Conservation (phyloP, 805 yeast genomes). For the Kuraishia hungarica region DNA sequence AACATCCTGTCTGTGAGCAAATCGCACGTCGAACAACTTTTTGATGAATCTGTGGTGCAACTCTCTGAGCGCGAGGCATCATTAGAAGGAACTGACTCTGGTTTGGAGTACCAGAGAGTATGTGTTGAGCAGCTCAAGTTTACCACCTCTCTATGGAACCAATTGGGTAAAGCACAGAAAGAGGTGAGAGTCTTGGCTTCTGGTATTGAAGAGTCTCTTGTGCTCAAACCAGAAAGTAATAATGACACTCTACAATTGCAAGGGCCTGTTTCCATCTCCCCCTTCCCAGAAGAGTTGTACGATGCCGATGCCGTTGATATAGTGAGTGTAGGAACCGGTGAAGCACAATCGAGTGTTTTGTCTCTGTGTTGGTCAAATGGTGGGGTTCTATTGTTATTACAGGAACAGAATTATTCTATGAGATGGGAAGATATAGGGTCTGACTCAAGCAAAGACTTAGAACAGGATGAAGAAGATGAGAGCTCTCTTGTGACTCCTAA, state of each 20-base stretch:
- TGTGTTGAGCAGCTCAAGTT: conserved; percentile 12
- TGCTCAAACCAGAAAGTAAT: not conserved
- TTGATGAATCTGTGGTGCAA: conserved; percentile 23
- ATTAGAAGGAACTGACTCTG: not conserved
- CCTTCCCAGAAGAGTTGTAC: conserved; percentile 48
- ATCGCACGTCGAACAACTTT: conserved; percentile 19
- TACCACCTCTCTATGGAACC: conserved; percentile 11
- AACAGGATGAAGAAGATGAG: not conserved
- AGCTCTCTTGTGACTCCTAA: conserved; percentile 7
- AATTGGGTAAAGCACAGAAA: conserved; percentile 5
- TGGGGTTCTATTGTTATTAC: conserved; percentile 19
- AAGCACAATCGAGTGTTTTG: conserved; percentile 14
- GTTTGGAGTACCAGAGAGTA: not conserved
- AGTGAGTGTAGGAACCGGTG: conserved; percentile 13
- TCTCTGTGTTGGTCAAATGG: conserved; percentile 13
- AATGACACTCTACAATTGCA: conserved; percentile 18
- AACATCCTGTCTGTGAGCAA: conserved; percentile 26
- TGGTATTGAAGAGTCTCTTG: conserved; percentile 1
- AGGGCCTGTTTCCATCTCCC: conserved; percentile 48
- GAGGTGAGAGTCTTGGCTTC: conserved; percentile 2
- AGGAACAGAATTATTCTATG: conserved; percentile 26
- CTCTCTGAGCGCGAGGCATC: not conserved
- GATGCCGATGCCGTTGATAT: conserved; percentile 32
- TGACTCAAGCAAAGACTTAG: too few relatives aligned
- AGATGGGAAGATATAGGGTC: conserved; percentile 16